Conservation (phyloP, 2,329 filamentous ascomycete species). For the Scopulariopsis brevicaulis region DNA sequence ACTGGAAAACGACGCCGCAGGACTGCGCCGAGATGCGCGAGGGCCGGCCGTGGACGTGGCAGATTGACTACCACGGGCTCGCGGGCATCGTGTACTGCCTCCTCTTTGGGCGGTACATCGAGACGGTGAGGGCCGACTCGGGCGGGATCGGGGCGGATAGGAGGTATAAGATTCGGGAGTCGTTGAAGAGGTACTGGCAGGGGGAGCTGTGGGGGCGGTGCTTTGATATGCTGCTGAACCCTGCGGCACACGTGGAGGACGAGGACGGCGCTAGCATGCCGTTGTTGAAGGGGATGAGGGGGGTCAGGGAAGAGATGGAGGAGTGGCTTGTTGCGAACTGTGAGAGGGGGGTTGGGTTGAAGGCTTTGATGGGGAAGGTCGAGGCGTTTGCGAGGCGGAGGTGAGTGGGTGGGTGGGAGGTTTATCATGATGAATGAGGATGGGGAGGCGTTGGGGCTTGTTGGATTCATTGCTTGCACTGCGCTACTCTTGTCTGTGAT, state of each 20-base stretch:
- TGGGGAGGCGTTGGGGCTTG: neutral
- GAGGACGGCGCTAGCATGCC: conserved; percentile 50
- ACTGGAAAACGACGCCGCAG: conserved; percentile 80
- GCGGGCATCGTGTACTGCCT: conserved; percentile 81
- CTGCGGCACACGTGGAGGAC: conserved; percentile 58
- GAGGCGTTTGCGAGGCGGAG: conserved; percentile 34
- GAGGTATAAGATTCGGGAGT: conserved; percentile 71
- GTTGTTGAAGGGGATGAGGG: conserved; percentile 56
- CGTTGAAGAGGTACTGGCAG: conserved; percentile 93
- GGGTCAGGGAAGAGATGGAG: conserved; percentile 71
- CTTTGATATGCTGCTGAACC: conserved; percentile 82
- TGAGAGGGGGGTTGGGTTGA: conserved; percentile 68
- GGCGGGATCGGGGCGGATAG: conserved; percentile 46
- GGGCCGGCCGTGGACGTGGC: conserved; percentile 89
- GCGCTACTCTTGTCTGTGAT: too few species aligned
- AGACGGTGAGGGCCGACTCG: conserved; percentile 53
- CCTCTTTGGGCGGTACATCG: conserved; percentile 91
- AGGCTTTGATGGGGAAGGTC: conserved; percentile 54
- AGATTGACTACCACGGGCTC: conserved; percentile 91
- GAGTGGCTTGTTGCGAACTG: conserved; percentile 68
- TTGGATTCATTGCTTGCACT: neutral
- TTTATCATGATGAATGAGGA: neutral
- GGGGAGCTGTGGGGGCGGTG: conserved; percentile 76
- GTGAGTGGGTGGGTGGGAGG: conserved; percentile 6
- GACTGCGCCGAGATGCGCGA: conserved; percentile 97